A percentile compares a stretch with the other conserved stretches of the same genome.
phyloP scores from a whole-genome alignment of 805 yeast species.

The Candida ortonii region DNA sequence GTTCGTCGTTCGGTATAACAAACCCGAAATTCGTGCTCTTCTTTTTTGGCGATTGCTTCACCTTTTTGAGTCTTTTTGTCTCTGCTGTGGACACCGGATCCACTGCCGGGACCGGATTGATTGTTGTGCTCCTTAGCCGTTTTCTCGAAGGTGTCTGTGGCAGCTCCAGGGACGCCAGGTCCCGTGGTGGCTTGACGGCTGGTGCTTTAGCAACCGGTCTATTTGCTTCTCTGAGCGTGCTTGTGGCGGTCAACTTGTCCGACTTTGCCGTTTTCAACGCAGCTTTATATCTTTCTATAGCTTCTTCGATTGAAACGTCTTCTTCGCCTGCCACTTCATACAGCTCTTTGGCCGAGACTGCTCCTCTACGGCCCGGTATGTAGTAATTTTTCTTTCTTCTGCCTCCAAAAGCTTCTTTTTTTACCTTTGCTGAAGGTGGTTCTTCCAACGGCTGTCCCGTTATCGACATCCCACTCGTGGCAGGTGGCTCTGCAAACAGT shows the following conservation, averaged over 20 bases:
- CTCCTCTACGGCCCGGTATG: conserved; percentile 16
- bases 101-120: too few relatives aligned
- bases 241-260: conserved; percentile 32
- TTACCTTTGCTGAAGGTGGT: conserved; percentile 60
- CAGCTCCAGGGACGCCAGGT: conserved; percentile 7
- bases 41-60: conserved; percentile 24
- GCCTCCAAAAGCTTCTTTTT: conserved; percentile 56
- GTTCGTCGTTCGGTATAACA: conserved; percentile 12
- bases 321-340: conserved; percentile 8
- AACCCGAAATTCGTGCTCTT: conserved; percentile 13
- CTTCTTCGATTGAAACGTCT: conserved; percentile 8
- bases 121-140: conserved; percentile 2
- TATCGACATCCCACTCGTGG: conserved; percentile 53
- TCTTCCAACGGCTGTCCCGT: conserved; percentile 74
- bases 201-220: conserved; percentile 10
- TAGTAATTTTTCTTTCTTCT: conserved; percentile 19
- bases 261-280: conserved; percentile 34
- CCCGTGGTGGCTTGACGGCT: conserved; percentile 11
- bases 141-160: conserved; percentile 17
- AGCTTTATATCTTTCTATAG: conserved; percentile 18
- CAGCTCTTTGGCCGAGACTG: conserved; percentile 7
- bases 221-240: conserved; percentile 25
- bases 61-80: conserved; percentile 18
- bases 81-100: too few relatives aligned
- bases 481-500: conserved; percentile 55